These are phyloP conservation scores for Hibiscus tridactylites DNA, from an alignment of 345 rosid species.

Conservation along the genomic window DNA sequence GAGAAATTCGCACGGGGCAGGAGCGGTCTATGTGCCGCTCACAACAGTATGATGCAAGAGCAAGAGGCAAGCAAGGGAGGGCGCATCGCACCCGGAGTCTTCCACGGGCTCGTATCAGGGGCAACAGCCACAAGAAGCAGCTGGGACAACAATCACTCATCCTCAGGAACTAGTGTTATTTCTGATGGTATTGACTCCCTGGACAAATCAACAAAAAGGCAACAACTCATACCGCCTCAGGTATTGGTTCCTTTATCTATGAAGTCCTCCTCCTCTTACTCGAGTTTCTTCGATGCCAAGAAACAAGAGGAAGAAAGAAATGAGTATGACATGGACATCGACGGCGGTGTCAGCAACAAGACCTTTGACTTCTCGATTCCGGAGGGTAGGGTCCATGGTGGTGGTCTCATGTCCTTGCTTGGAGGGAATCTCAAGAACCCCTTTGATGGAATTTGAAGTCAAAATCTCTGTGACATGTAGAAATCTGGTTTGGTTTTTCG, in stretches of 20 bases:
- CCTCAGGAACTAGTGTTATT: slow-evolving; percentile 49
- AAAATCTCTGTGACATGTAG: slow-evolving; percentile 9
- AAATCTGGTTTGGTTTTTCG: not conserved
- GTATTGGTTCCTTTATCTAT: slow-evolving; percentile 83
- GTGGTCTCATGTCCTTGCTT: slow-evolving; percentile 78
- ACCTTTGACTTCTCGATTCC: slow-evolving; percentile 54
- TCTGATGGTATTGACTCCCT: slow-evolving; percentile 60
- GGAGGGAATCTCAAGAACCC: slow-evolving; percentile 60
- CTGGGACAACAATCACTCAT: slow-evolving; percentile 40
- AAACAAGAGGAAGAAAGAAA: slow-evolving; percentile 29
- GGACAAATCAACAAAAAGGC: slow-evolving; percentile 42
- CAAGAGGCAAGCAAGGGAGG: slow-evolving; percentile 38
- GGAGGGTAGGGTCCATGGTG: slow-evolving; percentile 97
- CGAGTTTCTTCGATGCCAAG: slow-evolving; percentile 26
- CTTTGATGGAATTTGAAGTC: slow-evolving; percentile 42
- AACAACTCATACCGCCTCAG: slow-evolving; percentile 69
- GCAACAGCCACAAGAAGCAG: slow-evolving; percentile 43
- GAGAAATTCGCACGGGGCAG: slow-evolving; percentile 94
- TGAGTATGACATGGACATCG: slow-evolving; percentile 6
- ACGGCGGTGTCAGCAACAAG: slow-evolving; percentile 20
- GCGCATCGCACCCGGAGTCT: slow-evolving; percentile 71
- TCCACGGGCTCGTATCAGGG: slow-evolving; percentile 73
- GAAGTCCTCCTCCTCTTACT: slow-evolving; percentile 49
- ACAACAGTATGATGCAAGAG: slow-evolving; percentile 57
- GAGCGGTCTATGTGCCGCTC: slow-evolving; percentile 95